Base-by-base conservation (phyloP, 805 yeast genomes). In the Scheffersomyces lignosus region DNA sequence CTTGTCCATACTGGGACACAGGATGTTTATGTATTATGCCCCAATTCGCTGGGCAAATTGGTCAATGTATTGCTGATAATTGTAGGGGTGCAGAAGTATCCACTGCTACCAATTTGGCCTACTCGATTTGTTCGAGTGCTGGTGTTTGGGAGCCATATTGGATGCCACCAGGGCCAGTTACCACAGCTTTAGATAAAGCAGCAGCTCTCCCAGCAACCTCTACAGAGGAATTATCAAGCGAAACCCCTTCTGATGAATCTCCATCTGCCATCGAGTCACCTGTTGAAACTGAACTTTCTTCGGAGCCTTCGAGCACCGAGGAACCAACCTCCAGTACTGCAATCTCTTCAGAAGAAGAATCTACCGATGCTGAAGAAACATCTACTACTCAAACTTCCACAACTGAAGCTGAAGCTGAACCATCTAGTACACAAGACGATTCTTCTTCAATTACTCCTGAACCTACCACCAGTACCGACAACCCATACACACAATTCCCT, bases 1-100 rank as follows among this genome's bases (percentile, higher is more conserved):
- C 71, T 31, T 67, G 73, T 43, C 73, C 73, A 32, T 64, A 65
- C 60, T 67, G 72, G 71, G 73, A 67, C 47, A 59, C 72, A 31
- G 73, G 73, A 17, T 67, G 73, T 54, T 60, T 67, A 37, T 67
- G 73, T 61, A 69, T 64, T 29, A 66, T 67, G 63, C 52, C 67
- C 28, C 44, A 45, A 29, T 67, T 61, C 55, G 54, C 52, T 26
- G 58, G 59, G 18, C 43, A 41, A 4, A 61, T 67, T 20, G 71
- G 64, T 33, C 48, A 58, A 36, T 67, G 73, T 60, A 39, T 56
- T 25, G 54, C 54, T 17, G 27, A 44, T 20, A 36, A 29, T 29
- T 56, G 60, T 39, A 36, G 45, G 15, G 71, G 71, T 41, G 31
- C 39, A 14, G 58, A 62, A 15, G 70, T 65, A 26, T 43, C 29